A percentile compares a stretch with the other conserved stretches of the same genome.
Conservation (phyloP, 805 yeast genomes). For the Priceomyces castillae region DNA sequence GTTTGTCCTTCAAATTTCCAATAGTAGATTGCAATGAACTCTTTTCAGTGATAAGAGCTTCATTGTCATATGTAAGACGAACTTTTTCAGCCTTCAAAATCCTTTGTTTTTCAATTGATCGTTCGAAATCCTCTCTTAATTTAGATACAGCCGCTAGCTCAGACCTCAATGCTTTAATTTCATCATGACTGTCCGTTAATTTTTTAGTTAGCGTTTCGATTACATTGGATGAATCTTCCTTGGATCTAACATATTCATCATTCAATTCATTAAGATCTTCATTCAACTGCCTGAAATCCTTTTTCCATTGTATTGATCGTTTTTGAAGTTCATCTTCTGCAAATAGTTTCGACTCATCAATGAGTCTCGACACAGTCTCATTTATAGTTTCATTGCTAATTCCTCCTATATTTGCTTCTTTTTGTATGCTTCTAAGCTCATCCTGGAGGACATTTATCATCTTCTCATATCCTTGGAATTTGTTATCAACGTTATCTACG, state of each 20-base stretch:
- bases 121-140: conserved; percentile 36
- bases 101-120: conserved; percentile 44
- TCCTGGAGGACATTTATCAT: conserved; percentile 29
- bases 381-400: conserved; percentile 3
- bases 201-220: conserved; percentile 23
- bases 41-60: conserved; percentile 38
- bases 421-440: conserved; percentile 30
- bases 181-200: conserved; percentile 19
- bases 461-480: conserved; percentile 29
- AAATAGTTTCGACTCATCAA: conserved; percentile 1
- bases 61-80: conserved; percentile 39
- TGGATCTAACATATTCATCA: conserved; percentile 16
- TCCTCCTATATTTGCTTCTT: conserved; percentile 3
- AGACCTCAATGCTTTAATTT: conserved; percentile 12
- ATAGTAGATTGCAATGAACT: conserved; percentile 33
- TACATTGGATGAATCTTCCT: conserved; percentile 21
- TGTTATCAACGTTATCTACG: conserved; percentile 21
- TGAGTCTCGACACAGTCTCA: conserved; percentile 1
- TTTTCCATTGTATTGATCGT: conserved; percentile 19
- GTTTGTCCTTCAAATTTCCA: conserved; percentile 37
- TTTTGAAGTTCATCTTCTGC: conserved; percentile 4
- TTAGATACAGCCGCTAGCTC: conserved; percentile 16
- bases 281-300: conserved; percentile 11
- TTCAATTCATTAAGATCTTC: conserved; percentile 16
- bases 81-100: conserved; percentile 43